These are phyloP conservation scores for Capsicum baccatum DNA, from an alignment of 257 asterid species.

Conservation along the genomic window DNA sequence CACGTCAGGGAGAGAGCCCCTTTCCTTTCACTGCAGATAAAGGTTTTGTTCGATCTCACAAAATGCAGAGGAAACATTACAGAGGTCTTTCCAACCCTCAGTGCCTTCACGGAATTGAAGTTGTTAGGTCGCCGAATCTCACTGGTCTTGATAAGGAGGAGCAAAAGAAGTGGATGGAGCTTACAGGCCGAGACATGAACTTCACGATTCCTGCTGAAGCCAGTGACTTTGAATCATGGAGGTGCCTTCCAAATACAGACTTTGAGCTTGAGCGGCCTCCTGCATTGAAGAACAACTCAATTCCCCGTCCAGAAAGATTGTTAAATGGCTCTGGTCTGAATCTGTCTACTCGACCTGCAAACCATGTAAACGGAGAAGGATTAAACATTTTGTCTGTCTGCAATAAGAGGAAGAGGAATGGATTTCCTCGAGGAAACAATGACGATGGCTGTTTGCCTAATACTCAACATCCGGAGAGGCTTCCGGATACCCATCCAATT, in stretches of 20 bases:
- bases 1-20: conserved; percentile 55
- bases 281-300: conserved; percentile 36
- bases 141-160: conserved; percentile 49
- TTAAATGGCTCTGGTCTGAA: conserved; percentile 50
- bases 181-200: conserved; percentile 52
- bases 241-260: conserved; percentile 46
- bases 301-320: conserved; percentile 39
- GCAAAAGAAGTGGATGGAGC: conserved; percentile 57
- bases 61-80: conserved; percentile 58
- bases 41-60: conserved; percentile 54
- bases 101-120: conserved; percentile 59
- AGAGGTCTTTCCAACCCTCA: conserved; percentile 58
- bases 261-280: conserved; percentile 48
- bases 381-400: conserved; percentile 43
- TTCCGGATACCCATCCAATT: conserved; percentile 40
- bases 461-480: conserved; percentile 34
- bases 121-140: conserved; percentile 53
- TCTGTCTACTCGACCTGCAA: conserved; percentile 39
- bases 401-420: conserved; percentile 49
- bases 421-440: conserved; percentile 38
- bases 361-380: conserved; percentile 46
- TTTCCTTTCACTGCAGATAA: conserved; percentile 56
- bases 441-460: conserved; percentile 44
- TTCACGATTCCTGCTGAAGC: conserved; percentile 54
- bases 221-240: conserved; percentile 56